Evolutionary conservation across 805 yeast genomes (phyloP).

Genomic region (Pichia cabralensis): DNA sequence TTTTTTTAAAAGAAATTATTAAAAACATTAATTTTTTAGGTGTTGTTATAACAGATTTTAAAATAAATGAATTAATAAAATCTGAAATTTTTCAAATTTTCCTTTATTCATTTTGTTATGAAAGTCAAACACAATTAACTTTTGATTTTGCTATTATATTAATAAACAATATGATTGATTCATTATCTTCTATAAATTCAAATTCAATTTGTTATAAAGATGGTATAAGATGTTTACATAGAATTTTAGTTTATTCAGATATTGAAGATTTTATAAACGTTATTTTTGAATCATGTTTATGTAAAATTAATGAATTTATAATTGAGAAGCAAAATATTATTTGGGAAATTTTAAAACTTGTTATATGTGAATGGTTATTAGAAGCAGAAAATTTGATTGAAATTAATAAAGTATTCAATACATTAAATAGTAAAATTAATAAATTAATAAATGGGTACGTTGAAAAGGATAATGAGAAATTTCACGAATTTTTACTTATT

Average conservation of each 20-base stretch:
- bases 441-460: not conserved
- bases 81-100: conserved; percentile 3
- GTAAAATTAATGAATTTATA: not conserved
- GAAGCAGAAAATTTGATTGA: not conserved
- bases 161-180: not conserved
- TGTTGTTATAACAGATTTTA: not conserved
- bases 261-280: conserved; percentile 2
- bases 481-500: conserved; percentile 1
- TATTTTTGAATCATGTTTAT: conserved; percentile 1
- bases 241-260: not conserved
- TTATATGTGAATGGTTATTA: conserved; percentile 5
- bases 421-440: not conserved
- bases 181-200: not conserved
- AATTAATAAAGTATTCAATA: not conserved
- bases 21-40: conserved; percentile 1
- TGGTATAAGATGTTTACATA: conserved; percentile 3
- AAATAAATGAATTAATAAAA: not conserved
- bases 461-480: conserved; percentile 6
- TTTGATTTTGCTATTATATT: conserved; percentile 1
- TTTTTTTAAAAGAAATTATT: conserved; percentile 1
- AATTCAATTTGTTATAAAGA: not conserved
- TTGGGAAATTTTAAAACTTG: conserved; percentile 4
- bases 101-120: conserved; percentile 3
- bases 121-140: not conserved
- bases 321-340: conserved; percentile 1